These are phyloP conservation scores for Cystobasidiopsis lactophilus DNA, from an alignment of 768 basidiomycete genomes.

Conservation along the genomic window DNA sequence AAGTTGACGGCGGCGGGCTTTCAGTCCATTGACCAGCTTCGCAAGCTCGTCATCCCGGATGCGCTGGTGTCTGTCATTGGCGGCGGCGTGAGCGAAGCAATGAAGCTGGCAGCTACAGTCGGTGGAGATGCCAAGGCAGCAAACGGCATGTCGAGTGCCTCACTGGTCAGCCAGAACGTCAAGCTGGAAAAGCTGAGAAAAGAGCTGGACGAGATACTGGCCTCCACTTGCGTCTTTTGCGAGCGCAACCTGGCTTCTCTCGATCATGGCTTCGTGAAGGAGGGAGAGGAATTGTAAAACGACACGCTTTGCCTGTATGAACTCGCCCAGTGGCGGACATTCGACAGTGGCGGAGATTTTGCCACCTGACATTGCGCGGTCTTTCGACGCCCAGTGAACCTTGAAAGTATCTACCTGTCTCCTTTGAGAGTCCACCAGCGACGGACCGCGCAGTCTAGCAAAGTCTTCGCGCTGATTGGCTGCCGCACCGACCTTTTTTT, in stretches of 20 bases:
- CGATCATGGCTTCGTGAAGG: conserved; percentile 72
- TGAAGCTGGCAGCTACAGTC: conserved; percentile 2
- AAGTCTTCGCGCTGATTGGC: too few relatives aligned
- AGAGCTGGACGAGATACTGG: conserved; percentile 73
- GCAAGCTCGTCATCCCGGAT: conserved; percentile 85
- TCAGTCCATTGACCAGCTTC: conserved; percentile 39
- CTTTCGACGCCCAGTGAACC: too few relatives aligned
- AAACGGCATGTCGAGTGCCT: background rate
- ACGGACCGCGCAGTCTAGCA: too few relatives aligned
- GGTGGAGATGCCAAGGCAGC: conserved; percentile 31
- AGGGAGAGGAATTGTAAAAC: too few relatives aligned
- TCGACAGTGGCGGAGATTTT: too few relatives aligned
- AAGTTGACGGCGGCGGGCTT: conserved; percentile 19
- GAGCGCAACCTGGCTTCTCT: conserved; percentile 67
- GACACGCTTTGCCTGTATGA: too few relatives aligned
- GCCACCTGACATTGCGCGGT: too few relatives aligned
- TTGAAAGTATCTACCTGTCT: too few relatives aligned
- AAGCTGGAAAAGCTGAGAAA: conserved; percentile 55
- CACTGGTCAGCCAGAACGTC: conserved; percentile 20
- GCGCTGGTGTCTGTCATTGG: conserved; percentile 67
- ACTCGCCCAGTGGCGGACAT: too few relatives aligned
- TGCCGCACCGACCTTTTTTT: too few relatives aligned
- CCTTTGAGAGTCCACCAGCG: too few relatives aligned
- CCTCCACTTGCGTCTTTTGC: conserved; percentile 77
- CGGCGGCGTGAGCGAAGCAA: conserved; percentile 8